These are phyloP conservation scores for Fusarium sambucinum DNA, from an alignment of 2,329 filamentous ascomycete species.

Conservation along the genomic window DNA sequence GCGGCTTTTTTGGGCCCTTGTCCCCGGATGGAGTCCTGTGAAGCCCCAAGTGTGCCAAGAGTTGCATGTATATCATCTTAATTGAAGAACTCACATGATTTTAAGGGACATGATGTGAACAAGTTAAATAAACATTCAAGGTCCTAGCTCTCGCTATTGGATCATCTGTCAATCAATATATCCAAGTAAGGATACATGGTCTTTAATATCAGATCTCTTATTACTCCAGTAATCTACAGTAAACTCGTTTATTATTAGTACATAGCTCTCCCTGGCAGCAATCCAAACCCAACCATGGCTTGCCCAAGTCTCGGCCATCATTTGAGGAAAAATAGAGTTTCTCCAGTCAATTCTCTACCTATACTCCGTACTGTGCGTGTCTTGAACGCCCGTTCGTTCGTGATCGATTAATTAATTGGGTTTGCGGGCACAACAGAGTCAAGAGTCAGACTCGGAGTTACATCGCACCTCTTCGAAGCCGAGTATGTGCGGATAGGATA, in stretches of 20 bases:
- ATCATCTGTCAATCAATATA: not conserved
- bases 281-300: slow-evolving; percentile 4
- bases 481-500: slow-evolving; percentile 3
- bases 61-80: not conserved
- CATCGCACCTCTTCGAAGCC: slow-evolving; percentile 23
- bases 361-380: slow-evolving; percentile 22
- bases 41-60: slow-evolving; percentile 23
- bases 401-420: slow-evolving; percentile 15
- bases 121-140: not conserved
- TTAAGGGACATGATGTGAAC: not conserved
- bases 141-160: not conserved
- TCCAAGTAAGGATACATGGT: not conserved
- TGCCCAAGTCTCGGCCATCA: not conserved
- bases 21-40: slow-evolving; percentile 22
- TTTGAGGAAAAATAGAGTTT: slow-evolving; percentile 34
- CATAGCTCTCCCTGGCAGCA: not conserved
- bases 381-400: not conserved
- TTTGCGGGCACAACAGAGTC: slow-evolving; percentile 13
- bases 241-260: not conserved
- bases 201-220: slow-evolving; percentile 2
- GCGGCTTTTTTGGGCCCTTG: slow-evolving; percentile 29
- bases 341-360: slow-evolving; percentile 9
- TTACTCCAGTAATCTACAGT: not conserved
- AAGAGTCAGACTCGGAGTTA: slow-evolving; percentile 3
- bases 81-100: not conserved